Evolutionary conservation across 2,329 filamentous ascomycete species (phyloP).

Genomic region (Plectosphaerella plurivora): DNA sequence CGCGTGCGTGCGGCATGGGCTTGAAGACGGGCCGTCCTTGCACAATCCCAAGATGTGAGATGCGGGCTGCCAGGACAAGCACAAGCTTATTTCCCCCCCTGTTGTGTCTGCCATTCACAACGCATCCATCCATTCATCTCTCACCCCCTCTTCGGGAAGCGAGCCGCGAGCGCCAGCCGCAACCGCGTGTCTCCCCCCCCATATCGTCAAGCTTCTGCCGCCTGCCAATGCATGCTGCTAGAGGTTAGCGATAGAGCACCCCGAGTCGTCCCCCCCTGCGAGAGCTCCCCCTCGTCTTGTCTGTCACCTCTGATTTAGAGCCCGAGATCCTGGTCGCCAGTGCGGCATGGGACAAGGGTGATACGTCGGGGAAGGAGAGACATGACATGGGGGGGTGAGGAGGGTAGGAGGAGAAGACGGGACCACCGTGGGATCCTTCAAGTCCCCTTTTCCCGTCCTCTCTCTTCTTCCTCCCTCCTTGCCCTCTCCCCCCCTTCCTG

Average conservation of each 20-base stretch:
- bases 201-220: not conserved
- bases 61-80: no score
- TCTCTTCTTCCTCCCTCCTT: not conserved
- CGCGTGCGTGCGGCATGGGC: no score
- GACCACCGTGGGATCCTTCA: not conserved
- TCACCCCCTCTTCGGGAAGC: not conserved
- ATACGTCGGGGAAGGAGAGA: constrained; percentile 10
- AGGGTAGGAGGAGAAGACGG: not conserved
- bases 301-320: not conserved
- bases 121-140: not conserved
- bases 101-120: no score
- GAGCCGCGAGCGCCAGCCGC: not conserved
- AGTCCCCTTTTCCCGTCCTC: not conserved
- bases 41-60: no score
- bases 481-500: no score
- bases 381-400: not conserved
- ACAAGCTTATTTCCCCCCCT: no score
- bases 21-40: no score
- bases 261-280: no score
- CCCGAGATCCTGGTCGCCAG: constrained; percentile 11
- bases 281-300: constrained; percentile 1
- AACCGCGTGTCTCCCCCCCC: constrained; percentile 1
- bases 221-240: not conserved
- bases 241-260: not conserved
- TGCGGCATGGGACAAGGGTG: constrained; percentile 10